phyloP scores from a whole-genome alignment of 495 filamentous ascomycete genomes.

The Diplogelasinospora grovesii region DNA sequence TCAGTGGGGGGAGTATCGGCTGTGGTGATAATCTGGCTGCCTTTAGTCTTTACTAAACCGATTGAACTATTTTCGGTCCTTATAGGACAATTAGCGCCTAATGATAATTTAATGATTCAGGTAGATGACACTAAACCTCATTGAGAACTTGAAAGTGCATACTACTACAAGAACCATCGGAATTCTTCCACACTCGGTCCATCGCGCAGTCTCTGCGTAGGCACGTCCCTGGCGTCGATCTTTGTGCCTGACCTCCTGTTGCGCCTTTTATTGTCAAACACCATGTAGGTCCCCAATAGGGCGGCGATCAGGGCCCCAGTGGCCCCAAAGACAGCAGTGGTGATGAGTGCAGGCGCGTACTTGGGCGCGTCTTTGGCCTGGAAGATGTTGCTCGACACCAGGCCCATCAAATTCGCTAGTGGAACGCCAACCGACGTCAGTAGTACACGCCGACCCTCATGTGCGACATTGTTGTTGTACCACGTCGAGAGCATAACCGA shows the following conservation, averaged over 20 bases:
- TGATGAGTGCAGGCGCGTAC: slow-evolving; percentile 67
- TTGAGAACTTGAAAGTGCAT: too few species aligned
- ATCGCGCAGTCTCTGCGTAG: slow-evolving; percentile 61
- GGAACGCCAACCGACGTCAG: slow-evolving; percentile 70
- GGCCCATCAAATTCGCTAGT: slow-evolving; percentile 73
- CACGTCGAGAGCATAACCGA: slow-evolving; percentile 51
- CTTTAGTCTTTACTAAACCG: too few species aligned
- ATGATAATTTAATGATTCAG: too few species aligned
- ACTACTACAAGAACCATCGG: slow-evolving; percentile 57
- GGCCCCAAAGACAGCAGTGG: slow-evolving; percentile 66
- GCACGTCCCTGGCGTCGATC: slow-evolving; percentile 57
- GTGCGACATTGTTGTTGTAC: slow-evolving; percentile 80
- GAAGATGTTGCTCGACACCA: slow-evolving; percentile 71
- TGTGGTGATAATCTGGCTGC: too few species aligned
- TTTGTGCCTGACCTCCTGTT: slow-evolving; percentile 54
- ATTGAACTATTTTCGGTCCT: too few species aligned
- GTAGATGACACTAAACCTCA: too few species aligned
- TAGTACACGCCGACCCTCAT: slow-evolving; percentile 65
- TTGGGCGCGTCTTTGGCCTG: slow-evolving; percentile 64
- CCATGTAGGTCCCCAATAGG: slow-evolving; percentile 59
- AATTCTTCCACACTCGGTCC: slow-evolving; percentile 60
- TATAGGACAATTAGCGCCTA: too few species aligned
- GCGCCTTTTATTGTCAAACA: slow-evolving; percentile 59
- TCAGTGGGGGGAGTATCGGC: neutral
- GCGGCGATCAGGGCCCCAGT: slow-evolving; percentile 52